Evolutionary conservation across 352 stramenopile species (phyloP).

Genomic region (Phytophthora colocasiae): DNA sequence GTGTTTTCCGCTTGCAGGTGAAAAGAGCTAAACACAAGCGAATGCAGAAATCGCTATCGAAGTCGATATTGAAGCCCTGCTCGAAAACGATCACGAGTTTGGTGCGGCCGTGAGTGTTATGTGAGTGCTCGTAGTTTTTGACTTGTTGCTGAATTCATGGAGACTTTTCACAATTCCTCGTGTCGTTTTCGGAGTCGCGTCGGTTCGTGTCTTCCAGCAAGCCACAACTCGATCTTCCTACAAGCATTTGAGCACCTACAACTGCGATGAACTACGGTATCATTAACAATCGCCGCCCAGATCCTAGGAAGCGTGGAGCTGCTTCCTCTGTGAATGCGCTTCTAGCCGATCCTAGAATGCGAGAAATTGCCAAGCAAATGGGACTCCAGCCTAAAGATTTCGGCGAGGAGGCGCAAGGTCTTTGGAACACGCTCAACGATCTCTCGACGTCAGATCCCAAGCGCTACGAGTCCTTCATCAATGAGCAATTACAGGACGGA

Average conservation of each 20-base stretch:
- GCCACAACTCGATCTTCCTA: constrained; percentile 23
- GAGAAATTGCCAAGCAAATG: constrained; percentile 87
- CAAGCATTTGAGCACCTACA: constrained; percentile 3
- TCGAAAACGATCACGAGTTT: neutral
- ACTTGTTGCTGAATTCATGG: too few relatives aligned
- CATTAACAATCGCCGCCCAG: constrained; percentile 76
- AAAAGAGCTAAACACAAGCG: neutral
- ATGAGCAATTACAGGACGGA: constrained; percentile 79
- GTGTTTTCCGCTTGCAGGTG: constrained; percentile 12
- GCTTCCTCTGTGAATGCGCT: constrained; percentile 41
- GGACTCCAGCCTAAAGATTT: constrained; percentile 75
- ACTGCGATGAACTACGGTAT: constrained; percentile 85
- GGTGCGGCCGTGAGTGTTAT: neutral
- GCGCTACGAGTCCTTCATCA: constrained; percentile 82
- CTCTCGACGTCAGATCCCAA: constrained; percentile 74
- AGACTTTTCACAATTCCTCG: neutral
- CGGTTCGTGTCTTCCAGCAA: constrained; percentile 22
- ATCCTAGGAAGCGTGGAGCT: constrained; percentile 29
- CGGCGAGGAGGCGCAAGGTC: constrained; percentile 59
- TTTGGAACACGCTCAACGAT: constrained; percentile 83
- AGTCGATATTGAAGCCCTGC: constrained; percentile 11
- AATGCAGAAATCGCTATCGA: constrained; percentile 11
- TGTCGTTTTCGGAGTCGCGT: constrained; percentile 13
- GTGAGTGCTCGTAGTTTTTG: too few relatives aligned
- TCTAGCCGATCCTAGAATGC: constrained; percentile 66